Evolutionary conservation across 208 protist species (phyloP).

Genomic region (Trypanosoma rangeli): DNA sequence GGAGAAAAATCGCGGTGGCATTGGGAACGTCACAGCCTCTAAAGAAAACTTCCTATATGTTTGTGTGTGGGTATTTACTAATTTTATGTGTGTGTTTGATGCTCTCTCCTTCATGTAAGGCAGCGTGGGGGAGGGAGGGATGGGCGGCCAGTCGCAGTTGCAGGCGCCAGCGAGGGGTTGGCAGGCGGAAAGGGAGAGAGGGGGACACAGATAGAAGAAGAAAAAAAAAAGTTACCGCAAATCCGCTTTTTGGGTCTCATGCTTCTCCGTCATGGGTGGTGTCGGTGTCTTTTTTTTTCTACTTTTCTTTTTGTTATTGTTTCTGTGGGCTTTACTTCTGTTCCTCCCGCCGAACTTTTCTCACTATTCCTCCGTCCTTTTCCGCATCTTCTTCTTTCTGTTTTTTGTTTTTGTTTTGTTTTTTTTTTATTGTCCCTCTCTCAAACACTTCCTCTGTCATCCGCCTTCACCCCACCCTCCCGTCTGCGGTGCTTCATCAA

Average conservation of each 20-base stretch:
- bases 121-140: too few relatives aligned
- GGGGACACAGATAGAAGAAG: not conserved
- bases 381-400: too few relatives aligned
- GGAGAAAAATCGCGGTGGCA: slow-evolving; percentile 53
- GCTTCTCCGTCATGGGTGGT: too few relatives aligned
- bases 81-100: too few relatives aligned
- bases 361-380: not conserved
- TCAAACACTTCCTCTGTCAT: not conserved
- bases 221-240: not conserved
- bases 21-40: not conserved
- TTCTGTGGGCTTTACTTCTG: too few relatives aligned
- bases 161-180: too few relatives aligned
- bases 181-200: not conserved
- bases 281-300: too few relatives aligned
- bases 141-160: too few relatives aligned
- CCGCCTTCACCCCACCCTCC: not conserved
- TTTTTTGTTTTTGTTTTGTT: too few relatives aligned
- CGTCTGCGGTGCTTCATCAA: slow-evolving; percentile 8
- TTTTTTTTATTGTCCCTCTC: not conserved
- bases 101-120: not conserved
- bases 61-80: not conserved
- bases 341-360: too few relatives aligned
- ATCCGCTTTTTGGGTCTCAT: not conserved
- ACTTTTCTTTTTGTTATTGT: slow-evolving; percentile 4
- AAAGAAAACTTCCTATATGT: slow-evolving; percentile 2